Conservation (phyloP, 805 yeast species). For the Lipomyces lipofer region DNA sequence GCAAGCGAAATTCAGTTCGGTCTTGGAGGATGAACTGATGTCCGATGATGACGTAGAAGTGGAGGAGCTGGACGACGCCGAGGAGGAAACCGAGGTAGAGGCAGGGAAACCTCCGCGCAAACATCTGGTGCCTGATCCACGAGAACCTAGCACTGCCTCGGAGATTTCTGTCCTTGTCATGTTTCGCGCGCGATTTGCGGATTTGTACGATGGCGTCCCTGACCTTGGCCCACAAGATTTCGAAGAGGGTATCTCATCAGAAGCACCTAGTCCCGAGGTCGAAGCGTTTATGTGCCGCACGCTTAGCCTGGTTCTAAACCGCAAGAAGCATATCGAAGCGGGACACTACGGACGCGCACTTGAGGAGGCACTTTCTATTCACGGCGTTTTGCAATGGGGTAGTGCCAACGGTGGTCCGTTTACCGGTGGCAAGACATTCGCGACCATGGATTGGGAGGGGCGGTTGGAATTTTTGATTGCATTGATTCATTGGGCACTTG, state of each 20-base stretch:
- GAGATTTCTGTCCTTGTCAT: slow-evolving; percentile 32
- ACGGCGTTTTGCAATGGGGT: slow-evolving; percentile 35
- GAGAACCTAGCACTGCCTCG: slow-evolving; percentile 19
- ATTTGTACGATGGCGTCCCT: slow-evolving; percentile 39
- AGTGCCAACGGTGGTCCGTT: slow-evolving; percentile 23
- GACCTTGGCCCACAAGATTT: slow-evolving; percentile 45
- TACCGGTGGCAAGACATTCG: slow-evolving; percentile 33
- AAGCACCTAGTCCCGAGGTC: slow-evolving; percentile 34
- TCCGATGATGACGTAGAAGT: slow-evolving; percentile 23
- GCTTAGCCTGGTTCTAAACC: slow-evolving; percentile 42
- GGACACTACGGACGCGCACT: slow-evolving; percentile 42
- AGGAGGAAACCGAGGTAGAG: neutral
- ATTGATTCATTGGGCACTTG: slow-evolving; percentile 40
- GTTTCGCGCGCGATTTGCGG: slow-evolving; percentile 35
- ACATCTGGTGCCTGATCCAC: slow-evolving; percentile 13
- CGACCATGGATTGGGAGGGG: slow-evolving; percentile 38
- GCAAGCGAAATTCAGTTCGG: slow-evolving; percentile 17
- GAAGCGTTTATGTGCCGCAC: slow-evolving; percentile 40
- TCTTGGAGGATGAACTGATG: slow-evolving; percentile 27
- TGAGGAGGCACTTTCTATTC: slow-evolving; percentile 41
- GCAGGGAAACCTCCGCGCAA: neutral
- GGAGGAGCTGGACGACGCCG: slow-evolving; percentile 7
- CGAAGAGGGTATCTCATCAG: slow-evolving; percentile 40
- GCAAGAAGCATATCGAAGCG: slow-evolving; percentile 45
- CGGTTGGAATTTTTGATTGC: slow-evolving; percentile 39